phyloP scores from a whole-genome alignment of 1,284 basidiomycete species.

The Fomitopsis betulina region DNA sequence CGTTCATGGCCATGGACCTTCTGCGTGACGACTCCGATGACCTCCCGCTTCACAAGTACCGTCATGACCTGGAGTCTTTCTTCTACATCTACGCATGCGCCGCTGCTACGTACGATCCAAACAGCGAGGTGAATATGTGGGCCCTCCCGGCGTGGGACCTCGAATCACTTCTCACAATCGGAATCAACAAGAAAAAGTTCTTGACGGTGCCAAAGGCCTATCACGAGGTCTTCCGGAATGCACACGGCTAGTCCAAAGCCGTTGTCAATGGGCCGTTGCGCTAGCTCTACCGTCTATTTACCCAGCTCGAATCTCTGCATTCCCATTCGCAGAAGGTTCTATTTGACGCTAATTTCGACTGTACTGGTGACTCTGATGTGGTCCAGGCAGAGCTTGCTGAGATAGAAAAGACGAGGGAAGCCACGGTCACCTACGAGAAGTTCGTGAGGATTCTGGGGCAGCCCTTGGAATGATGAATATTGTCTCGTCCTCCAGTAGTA shows the following conservation, averaged over 20 bases:
- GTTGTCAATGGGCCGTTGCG: no score
- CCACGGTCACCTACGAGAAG: not conserved
- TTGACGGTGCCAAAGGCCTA: not conserved
- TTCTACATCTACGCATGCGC: constrained; percentile 18
- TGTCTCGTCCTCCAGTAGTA: no score
- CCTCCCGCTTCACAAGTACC: constrained; percentile 19
- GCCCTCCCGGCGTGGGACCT: not conserved
- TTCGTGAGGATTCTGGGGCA: not conserved
- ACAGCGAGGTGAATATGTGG: not conserved
- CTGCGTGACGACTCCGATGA: no score
- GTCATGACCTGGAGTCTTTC: constrained; percentile 29
- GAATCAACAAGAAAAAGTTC: not conserved
- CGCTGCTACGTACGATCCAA: not conserved
- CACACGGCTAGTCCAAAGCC: no score
- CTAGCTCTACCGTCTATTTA: no score
- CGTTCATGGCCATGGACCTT: constrained; percentile 26
- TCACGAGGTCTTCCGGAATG: no score
- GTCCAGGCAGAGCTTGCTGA: not conserved
- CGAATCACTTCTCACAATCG: not conserved
- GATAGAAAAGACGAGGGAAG: not conserved
- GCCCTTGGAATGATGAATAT: not conserved
- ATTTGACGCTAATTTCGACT: not conserved
- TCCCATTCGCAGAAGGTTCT: no score
- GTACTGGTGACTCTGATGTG: not conserved
- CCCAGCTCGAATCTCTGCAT: not conserved